Evolutionary conservation across 495 filamentous ascomycete species (phyloP).

Genomic region (Penicillium bialowiezense): DNA sequence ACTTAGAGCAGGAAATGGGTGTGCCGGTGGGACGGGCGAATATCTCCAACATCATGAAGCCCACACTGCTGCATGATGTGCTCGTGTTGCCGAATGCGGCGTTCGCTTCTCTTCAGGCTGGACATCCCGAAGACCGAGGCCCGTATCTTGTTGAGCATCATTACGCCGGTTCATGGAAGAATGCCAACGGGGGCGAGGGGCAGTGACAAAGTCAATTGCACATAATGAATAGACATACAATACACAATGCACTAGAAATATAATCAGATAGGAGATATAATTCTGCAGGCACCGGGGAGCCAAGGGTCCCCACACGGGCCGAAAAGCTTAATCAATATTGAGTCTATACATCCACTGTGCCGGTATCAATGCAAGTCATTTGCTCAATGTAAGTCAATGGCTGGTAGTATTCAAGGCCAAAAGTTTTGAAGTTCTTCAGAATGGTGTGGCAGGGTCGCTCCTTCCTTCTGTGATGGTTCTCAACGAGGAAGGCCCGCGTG

Average conservation of each 20-base stretch:
- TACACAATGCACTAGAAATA: no score
- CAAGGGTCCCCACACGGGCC: conserved; percentile 8
- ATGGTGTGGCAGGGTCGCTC: background rate
- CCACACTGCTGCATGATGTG: conserved; percentile 23
- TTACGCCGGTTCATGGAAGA: conserved; percentile 31
- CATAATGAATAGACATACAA: no score
- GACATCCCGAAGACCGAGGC: conserved; percentile 12
- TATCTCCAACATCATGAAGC: conserved; percentile 19
- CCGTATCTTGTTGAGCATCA: conserved; percentile 29
- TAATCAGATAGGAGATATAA: no score
- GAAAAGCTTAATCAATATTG: conserved; percentile 9
- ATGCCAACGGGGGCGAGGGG: conserved; percentile 12
- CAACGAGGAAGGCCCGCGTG: background rate
- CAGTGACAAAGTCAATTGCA: background rate
- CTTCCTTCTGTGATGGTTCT: background rate
- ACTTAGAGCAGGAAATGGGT: conserved; percentile 11
- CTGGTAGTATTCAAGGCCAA: background rate
- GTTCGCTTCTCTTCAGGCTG: conserved; percentile 20
- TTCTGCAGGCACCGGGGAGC: no score
- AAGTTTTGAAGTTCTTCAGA: background rate
- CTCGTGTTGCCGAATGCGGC: conserved; percentile 27
- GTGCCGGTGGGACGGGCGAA: conserved; percentile 13
- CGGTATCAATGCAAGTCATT: background rate
- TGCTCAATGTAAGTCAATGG: background rate
- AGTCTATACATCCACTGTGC: conserved; percentile 1